These are phyloP conservation scores for Cucumis sativus DNA, from an alignment of 306 rosid genomes.

Conservation along the genomic window Cucumber_9930_V3 NC_026658.2:5228001-5228500, in stretches of 20 bases:
- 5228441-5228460: too few species aligned
- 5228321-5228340: neutral
- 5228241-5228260: slow-evolving; percentile 74
- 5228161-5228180: slow-evolving; percentile 99
- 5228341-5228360: slow-evolving; percentile 81
- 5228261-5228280: neutral
- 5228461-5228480: too few species aligned
- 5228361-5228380: slow-evolving; percentile 38
- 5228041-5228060: neutral
- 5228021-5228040: neutral
- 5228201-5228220: slow-evolving; percentile 56
- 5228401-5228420: neutral
- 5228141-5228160: slow-evolving; percentile 43
- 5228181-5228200: slow-evolving; percentile 80
- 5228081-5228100: neutral
- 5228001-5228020: neutral
- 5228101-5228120: neutral
- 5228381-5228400: slow-evolving; percentile 28
- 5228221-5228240: slow-evolving; percentile 82
- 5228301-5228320: neutral
- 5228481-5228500: too few species aligned
- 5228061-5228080: neutral
- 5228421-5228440: too few species aligned
- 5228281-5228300: neutral
- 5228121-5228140: neutral